Evolutionary conservation across 2,329 filamentous ascomycete species (phyloP).

Genomic region (Microdochium bolleyi): DNA sequence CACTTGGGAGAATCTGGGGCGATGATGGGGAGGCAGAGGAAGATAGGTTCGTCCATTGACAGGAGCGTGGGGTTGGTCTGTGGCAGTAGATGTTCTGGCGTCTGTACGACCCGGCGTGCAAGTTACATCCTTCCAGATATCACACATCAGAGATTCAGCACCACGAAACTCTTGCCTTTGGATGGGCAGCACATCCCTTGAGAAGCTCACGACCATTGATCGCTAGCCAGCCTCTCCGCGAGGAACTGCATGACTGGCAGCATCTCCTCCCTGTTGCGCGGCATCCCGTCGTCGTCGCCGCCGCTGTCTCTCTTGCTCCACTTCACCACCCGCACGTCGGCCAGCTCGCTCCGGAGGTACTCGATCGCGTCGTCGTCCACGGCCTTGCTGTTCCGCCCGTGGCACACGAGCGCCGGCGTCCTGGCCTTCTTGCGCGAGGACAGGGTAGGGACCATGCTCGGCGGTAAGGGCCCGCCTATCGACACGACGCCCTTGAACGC

Average conservation of each 20-base stretch:
- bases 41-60: too few species aligned
- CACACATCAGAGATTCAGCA: too few species aligned
- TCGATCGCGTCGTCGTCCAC: conserved; percentile 54
- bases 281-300: conserved; percentile 66
- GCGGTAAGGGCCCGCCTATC: conserved; percentile 52
- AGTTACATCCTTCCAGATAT: too few species aligned
- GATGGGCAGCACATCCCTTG: too few species aligned
- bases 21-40: too few species aligned
- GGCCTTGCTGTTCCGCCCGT: conserved; percentile 36
- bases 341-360: conserved; percentile 58
- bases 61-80: too few species aligned
- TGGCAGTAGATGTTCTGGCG: too few species aligned
- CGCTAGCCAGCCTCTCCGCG: conserved; percentile 48
- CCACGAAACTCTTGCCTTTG: too few species aligned
- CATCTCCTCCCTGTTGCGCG: conserved; percentile 76
- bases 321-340: conserved; percentile 56
- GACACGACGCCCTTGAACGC: conserved; percentile 50
- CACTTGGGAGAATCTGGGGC: too few species aligned
- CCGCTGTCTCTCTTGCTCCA: conserved; percentile 45
- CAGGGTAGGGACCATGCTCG: conserved; percentile 38
- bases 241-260: conserved; percentile 83
- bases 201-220: not conserved
- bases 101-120: too few species aligned
- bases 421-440: conserved; percentile 43
- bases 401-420: conserved; percentile 57